Evolutionary conservation across 192 early-diverging fungal species (phyloP).

Genomic region (Mortierella hygrophila): DNA sequence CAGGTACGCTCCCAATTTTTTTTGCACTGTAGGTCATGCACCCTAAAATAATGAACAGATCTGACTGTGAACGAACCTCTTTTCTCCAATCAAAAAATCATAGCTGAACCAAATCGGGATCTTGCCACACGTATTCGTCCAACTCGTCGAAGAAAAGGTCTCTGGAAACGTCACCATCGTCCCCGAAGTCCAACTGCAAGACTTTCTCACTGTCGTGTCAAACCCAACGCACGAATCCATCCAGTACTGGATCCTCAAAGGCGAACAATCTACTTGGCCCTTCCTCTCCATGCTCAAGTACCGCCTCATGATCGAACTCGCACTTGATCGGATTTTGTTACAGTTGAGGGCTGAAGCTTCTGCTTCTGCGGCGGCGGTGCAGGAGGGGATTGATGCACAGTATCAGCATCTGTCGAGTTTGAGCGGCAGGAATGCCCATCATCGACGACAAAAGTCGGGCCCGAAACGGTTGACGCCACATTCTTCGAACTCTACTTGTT

Average conservation of each 20-base stretch:
- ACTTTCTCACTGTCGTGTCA: slow-evolving; percentile 75
- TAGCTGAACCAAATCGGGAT: slow-evolving; percentile 72
- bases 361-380: slow-evolving; percentile 26
- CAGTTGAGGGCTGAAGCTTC: slow-evolving; percentile 40
- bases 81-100: not conserved
- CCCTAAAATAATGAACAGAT: not conserved
- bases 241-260: slow-evolving; percentile 80
- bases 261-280: slow-evolving; percentile 87
- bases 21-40: not conserved
- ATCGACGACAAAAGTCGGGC: slow-evolving; percentile 51
- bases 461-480: slow-evolving; percentile 37
- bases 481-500: not conserved
- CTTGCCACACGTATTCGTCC: slow-evolving; percentile 67
- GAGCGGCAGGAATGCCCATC: slow-evolving; percentile 11
- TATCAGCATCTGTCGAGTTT: not conserved
- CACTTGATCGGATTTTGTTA: slow-evolving; percentile 66
- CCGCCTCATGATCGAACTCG: slow-evolving; percentile 79
- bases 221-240: slow-evolving; percentile 76
- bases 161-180: slow-evolving; percentile 81
- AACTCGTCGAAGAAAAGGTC: slow-evolving; percentile 72
- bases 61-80: not conserved
- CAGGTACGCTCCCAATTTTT: slow-evolving; percentile 58
- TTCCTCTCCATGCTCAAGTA: slow-evolving; percentile 74
- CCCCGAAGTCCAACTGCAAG: slow-evolving; percentile 68
- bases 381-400: slow-evolving; percentile 27